A percentile compares a stretch with the other conserved stretches of the same genome.
These are phyloP conservation scores for Arabis alpina DNA, from an alignment of 345 rosid genomes.

Conservation along the genomic window DNA sequence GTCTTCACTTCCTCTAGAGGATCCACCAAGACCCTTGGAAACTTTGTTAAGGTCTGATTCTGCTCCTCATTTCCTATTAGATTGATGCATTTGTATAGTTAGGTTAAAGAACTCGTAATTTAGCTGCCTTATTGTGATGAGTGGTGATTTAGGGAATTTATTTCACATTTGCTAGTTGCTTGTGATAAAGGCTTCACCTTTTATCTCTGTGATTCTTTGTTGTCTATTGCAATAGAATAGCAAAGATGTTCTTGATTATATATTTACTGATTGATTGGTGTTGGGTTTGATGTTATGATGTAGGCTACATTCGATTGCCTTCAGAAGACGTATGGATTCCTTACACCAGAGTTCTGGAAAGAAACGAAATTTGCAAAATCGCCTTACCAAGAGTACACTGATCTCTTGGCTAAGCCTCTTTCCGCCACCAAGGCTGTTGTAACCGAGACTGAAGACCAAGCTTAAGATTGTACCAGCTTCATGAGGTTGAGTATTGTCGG, in stretches of 20 bases:
- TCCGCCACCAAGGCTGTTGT: not conserved
- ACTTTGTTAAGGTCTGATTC: conserved; percentile 64
- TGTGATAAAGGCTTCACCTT: not conserved
- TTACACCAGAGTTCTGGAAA: conserved; percentile 80
- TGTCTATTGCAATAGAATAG: not conserved
- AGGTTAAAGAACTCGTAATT: not conserved
- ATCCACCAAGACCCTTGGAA: conserved; percentile 78
- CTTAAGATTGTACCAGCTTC: not conserved
- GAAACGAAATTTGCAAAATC: conserved; percentile 61
- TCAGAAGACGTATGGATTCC: conserved; percentile 74
- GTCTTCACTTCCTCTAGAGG: conserved; percentile 77
- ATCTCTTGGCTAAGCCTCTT: conserved; percentile 47
- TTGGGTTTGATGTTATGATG: not conserved
- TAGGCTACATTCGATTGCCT: conserved; percentile 74
- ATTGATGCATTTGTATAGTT: not conserved
- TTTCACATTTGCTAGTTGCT: not conserved
- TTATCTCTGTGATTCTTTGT: not conserved
- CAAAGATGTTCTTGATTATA: not conserved
- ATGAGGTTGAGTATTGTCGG: not conserved
- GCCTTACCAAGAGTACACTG: conserved; percentile 69
- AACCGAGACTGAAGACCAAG: conserved; percentile 27
- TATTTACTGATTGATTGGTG: not conserved
- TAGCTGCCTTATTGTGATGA: not conserved
- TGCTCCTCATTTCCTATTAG: not conserved
- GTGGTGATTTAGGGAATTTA: not conserved